A percentile compares a stretch with the other conserved stretches of the same genome.
Evolutionary conservation across 441 rosid species (phyloP).

Genomic region (Sinapis alba): DNA sequence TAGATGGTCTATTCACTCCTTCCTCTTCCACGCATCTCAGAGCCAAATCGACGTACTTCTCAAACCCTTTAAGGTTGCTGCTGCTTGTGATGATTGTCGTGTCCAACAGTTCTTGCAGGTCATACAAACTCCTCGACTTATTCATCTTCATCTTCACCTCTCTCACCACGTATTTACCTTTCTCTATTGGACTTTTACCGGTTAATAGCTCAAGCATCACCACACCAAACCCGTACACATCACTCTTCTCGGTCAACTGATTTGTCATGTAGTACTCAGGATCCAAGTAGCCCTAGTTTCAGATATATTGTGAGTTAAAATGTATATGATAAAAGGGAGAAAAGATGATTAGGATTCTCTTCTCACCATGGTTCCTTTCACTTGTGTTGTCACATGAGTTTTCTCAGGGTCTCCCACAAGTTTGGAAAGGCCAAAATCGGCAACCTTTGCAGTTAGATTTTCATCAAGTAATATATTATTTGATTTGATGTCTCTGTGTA

Average conservation of each 20-base stretch:
- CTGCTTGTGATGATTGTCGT: conserved; percentile 40
- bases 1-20: conserved; percentile 64
- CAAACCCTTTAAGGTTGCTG: conserved; percentile 55
- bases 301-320: background rate
- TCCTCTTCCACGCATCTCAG: conserved; percentile 67
- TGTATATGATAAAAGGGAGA: background rate
- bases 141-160: conserved; percentile 64
- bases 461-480: conserved; percentile 73
- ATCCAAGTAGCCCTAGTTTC: conserved; percentile 72
- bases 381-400: conserved; percentile 71
- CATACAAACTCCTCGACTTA: conserved; percentile 58
- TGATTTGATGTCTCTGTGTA: conserved; percentile 78
- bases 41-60: conserved; percentile 66
- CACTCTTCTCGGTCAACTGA: conserved; percentile 88
- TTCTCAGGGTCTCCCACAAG: conserved; percentile 53
- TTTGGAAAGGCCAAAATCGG: conserved; percentile 88
- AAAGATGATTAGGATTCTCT: background rate
- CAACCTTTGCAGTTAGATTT: conserved; percentile 70
- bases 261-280: conserved; percentile 92
- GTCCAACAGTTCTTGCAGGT: conserved; percentile 63
- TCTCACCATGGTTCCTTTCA: conserved; percentile 91
- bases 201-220: conserved; percentile 72
- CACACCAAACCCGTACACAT: conserved; percentile 89
- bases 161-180: conserved; percentile 71
- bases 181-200: conserved; percentile 63